Base-by-base conservation (phyloP, 2,329 filamentous ascomycete species). In the Periglandula ipomoeae region DNA sequence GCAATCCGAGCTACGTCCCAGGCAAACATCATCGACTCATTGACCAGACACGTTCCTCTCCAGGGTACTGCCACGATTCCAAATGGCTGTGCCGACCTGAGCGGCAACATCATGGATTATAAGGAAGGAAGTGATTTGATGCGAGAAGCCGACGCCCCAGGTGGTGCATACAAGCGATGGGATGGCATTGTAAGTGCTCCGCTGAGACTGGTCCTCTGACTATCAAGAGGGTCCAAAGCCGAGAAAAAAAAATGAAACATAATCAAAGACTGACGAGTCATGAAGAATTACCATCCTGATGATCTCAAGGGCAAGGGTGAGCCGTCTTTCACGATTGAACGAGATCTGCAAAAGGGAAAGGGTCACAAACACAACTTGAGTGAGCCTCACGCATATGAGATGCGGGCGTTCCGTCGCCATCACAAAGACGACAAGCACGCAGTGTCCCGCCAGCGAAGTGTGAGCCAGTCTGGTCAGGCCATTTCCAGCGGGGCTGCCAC, bases 121-220 rank as follows among this genome's bases (percentile, higher is more conserved):
- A 73, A 88, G 58, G 89, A 96, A 60, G 89, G 89, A n/a, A 76
- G 84, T 2, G 89, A 95, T 59, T 72, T 95, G 62, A 89, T 90
- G 84, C 75, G 84, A 44, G 87, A 91, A 58, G 67, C 70, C 1
- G 79, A 85, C 52, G 78, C 79, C 3, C 62, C 69, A 0, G 87
- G 86, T 15, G 86, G 84, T n/a, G 75, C 85, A 13, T 95, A 93
- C 61, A 85, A 81, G 68, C 78, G 87, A 42, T 91, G 81, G 71
- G 78, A 83, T 38, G 82, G 81, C 44, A 63, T 87, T 56, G 89
- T 93, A 74, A 66, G 84, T 75, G 35, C 7, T 9, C 2, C 19
- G 13, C n/a, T n/a, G 23, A 39, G 15, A 30, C 20, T 30, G n/a
- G n/a, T n/a, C n/a, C n/a, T 30, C 27, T 27, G 9, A 30, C 13